Conservation (phyloP, 2,329 filamentous ascomycete species). For the Anisogramma anomala region DNA sequence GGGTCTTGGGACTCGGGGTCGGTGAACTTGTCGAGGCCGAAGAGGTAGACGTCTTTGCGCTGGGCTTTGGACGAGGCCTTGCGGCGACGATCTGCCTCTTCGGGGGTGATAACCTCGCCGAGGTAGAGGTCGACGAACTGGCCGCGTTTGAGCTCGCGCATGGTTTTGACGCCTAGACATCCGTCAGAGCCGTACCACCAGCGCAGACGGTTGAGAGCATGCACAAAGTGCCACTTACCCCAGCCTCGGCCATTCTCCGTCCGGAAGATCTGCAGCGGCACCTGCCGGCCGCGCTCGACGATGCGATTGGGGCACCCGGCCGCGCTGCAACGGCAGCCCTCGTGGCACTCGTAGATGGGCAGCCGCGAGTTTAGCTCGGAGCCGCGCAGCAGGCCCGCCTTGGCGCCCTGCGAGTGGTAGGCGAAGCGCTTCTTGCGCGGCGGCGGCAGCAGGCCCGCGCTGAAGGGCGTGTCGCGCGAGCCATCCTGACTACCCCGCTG, state of each 20-base stretch:
- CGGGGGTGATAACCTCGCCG: slow-evolving; percentile 54
- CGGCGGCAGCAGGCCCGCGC: background rate
- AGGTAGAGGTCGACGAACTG: slow-evolving; percentile 75
- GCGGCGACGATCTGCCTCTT: slow-evolving; percentile 55
- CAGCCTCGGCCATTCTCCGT: slow-evolving; percentile 59
- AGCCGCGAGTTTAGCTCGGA: slow-evolving; percentile 40
- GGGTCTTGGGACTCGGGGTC: slow-evolving; percentile 43
- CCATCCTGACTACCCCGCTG: slow-evolving; percentile 4
- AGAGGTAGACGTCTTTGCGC: slow-evolving; percentile 68
- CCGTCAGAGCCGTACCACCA: background rate
- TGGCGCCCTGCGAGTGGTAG: slow-evolving; percentile 47
- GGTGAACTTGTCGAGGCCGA: slow-evolving; percentile 70
- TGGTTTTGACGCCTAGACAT: slow-evolving; percentile 47
- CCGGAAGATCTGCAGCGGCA: slow-evolving; percentile 67
- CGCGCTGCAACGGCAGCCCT: slow-evolving; percentile 51
- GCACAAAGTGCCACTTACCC: slow-evolving; percentile 38
- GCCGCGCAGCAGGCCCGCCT: slow-evolving; percentile 40
- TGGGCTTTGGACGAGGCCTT: slow-evolving; percentile 40
- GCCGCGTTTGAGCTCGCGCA: slow-evolving; percentile 52
- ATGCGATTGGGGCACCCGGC: slow-evolving; percentile 58
- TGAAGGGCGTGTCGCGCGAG: background rate
- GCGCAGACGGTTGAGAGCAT: background rate
- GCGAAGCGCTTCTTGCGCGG: slow-evolving; percentile 38
- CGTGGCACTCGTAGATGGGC: slow-evolving; percentile 73
- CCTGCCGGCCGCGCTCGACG: slow-evolving; percentile 59